A percentile compares a stretch with the other conserved stretches of the same genome.
These are phyloP conservation scores for Haematococcus lacustris DNA, from an alignment of 139 green algal species.

Conservation along the genomic window DNA sequence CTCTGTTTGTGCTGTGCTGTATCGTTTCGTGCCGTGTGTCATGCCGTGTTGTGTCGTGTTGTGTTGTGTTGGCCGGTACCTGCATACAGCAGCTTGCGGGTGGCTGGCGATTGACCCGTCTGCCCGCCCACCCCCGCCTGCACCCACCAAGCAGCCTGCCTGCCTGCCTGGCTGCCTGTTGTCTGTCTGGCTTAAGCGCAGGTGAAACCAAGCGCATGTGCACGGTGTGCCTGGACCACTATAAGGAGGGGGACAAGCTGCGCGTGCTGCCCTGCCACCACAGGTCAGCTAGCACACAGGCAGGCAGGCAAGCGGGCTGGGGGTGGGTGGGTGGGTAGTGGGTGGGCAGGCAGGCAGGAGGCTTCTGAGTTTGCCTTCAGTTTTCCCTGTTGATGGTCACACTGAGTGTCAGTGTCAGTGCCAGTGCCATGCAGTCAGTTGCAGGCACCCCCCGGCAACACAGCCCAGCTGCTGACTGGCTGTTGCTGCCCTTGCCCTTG, in stretches of 20 bases:
- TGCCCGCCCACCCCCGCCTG: no score
- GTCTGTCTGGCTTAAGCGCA: not conserved
- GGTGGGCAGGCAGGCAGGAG: not conserved
- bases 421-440: not conserved
- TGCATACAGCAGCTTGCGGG: no score
- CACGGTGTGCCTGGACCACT: constrained; percentile 28
- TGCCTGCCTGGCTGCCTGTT: no score
- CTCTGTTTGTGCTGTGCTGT: no score
- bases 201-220: constrained; percentile 38
- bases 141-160: no score
- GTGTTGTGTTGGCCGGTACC: no score
- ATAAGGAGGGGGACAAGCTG: constrained; percentile 21
- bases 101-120: no score
- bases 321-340: no score
- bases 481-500: no score
- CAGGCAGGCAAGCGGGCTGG: no score
- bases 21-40: not conserved
- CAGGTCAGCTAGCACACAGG: no score
- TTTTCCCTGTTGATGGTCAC: not conserved
- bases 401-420: not conserved
- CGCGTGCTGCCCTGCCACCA: constrained; percentile 27
- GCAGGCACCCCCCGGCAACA: not conserved
- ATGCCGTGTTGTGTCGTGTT: not conserved
- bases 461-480: no score
- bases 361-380: not conserved